phyloP scores from a whole-genome alignment of 371 early-diverging fungal genomes.

The Chytridiales sp. region DNA sequence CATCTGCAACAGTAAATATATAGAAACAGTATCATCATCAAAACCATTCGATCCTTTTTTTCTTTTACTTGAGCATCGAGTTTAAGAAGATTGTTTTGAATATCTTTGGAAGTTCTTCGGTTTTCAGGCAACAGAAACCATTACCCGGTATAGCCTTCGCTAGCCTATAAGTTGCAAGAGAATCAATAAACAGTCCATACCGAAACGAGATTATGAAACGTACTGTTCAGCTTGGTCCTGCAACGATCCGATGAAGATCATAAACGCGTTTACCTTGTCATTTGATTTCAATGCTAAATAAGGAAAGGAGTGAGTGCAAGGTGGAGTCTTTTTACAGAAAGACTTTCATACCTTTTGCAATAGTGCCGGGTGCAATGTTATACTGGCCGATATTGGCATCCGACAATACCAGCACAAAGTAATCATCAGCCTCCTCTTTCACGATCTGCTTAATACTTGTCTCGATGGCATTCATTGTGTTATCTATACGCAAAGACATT shows the following conservation, averaged over 20 bases:
- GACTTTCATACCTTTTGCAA: slow-evolving; percentile 49
- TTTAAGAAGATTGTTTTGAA: slow-evolving; percentile 74
- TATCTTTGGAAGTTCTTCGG: slow-evolving; percentile 78
- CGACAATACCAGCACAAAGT: slow-evolving; percentile 72
- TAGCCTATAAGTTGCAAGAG: slow-evolving; percentile 60
- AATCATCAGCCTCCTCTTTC: slow-evolving; percentile 73
- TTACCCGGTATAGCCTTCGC: slow-evolving; percentile 54
- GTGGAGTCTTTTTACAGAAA: background rate
- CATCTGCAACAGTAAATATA: no score
- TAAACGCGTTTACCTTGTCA: slow-evolving; percentile 51
- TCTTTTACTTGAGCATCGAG: slow-evolving; percentile 66
- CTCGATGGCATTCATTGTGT: slow-evolving; percentile 67
- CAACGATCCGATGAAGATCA: slow-evolving; percentile 31
- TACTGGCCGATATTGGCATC: slow-evolving; percentile 84
- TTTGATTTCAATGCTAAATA: slow-evolving; percentile 12
- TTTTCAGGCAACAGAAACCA: slow-evolving; percentile 63
- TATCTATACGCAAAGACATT: slow-evolving; percentile 49
- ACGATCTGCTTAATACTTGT: slow-evolving; percentile 68
- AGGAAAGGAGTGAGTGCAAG: no score
- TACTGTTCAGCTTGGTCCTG: slow-evolving; percentile 24
- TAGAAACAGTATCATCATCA: no score
- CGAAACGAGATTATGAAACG: slow-evolving; percentile 62
- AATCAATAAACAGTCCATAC: slow-evolving; percentile 72
- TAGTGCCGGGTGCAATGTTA: slow-evolving; percentile 71
- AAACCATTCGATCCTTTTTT: no score